Evolutionary conservation across 306 rosid species (phyloP).

Genomic region (Neltuma alba): DNA sequence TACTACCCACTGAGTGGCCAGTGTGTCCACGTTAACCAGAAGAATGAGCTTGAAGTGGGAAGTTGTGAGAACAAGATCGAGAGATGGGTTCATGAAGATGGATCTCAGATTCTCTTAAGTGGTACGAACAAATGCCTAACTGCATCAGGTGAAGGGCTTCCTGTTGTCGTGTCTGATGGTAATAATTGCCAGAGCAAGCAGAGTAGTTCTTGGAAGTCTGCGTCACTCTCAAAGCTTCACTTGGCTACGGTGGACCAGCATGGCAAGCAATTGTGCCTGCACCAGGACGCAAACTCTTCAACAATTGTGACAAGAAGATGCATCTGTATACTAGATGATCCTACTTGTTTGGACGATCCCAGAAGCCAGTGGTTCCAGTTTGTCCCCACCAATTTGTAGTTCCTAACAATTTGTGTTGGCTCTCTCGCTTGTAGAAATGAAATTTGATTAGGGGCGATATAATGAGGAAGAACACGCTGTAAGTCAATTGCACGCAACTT

Average conservation of each 20-base stretch:
- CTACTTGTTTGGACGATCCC: constrained; percentile 39
- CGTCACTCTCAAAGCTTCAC: constrained; percentile 37
- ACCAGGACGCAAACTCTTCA: constrained; percentile 29
- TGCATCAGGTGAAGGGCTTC: constrained; percentile 22
- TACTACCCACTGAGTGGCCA: constrained; percentile 48
- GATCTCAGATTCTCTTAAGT: constrained; percentile 4
- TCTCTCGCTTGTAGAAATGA: neutral
- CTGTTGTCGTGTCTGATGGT: constrained; percentile 13
- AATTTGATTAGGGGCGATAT: neutral
- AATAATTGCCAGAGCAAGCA: constrained; percentile 18
- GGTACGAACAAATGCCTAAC: constrained; percentile 17
- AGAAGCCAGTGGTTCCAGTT: constrained; percentile 48
- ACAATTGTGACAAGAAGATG: constrained; percentile 34
- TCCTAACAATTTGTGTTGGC: neutral
- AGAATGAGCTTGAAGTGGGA: constrained; percentile 47
- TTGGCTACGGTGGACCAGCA: constrained; percentile 24
- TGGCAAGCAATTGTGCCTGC: constrained; percentile 34
- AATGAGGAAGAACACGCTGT: neutral
- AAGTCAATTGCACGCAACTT: too few relatives aligned
- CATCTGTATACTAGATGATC: constrained; percentile 38
- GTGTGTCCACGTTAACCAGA: constrained; percentile 43
- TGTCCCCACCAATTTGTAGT: constrained; percentile 39
- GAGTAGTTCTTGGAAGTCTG: constrained; percentile 36
- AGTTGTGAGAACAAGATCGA: constrained; percentile 33
- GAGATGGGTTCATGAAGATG: constrained; percentile 35